phyloP scores from a whole-genome alignment of 108 stramenopile genomes.

The Nitzschia sp. region DNA sequence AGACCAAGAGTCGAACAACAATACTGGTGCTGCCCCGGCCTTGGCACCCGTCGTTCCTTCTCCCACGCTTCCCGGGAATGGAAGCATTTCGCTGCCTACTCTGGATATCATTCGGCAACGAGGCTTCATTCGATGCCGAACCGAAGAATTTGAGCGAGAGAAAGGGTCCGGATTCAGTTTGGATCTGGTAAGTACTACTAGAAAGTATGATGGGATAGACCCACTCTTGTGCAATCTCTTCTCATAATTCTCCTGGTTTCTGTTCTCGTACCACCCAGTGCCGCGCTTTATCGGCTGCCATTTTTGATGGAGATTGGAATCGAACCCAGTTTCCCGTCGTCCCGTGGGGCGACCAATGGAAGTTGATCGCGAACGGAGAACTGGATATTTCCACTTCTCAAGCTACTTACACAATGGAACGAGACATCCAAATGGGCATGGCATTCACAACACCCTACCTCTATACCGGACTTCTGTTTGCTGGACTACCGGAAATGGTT shows the following conservation, averaged over 20 bases:
- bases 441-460: slow-evolving; percentile 46
- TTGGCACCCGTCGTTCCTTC: neutral
- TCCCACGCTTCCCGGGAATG: neutral
- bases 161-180: neutral
- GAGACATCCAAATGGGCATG: slow-evolving; percentile 45
- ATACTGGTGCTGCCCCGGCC: neutral
- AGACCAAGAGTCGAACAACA: too few relatives aligned
- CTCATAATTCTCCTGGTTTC: neutral
- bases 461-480: slow-evolving; percentile 46
- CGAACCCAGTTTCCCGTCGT: neutral
- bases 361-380: neutral
- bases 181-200: slow-evolving; percentile 10
- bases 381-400: slow-evolving; percentile 28
- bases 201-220: neutral
- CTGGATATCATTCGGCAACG: slow-evolving; percentile 12
- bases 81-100: neutral
- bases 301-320: neutral
- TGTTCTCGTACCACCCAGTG: neutral
- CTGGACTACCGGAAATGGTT: slow-evolving; percentile 30
- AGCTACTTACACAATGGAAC: slow-evolving; percentile 23
- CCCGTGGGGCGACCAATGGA: neutral
- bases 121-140: slow-evolving; percentile 24
- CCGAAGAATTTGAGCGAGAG: neutral
- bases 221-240: neutral
- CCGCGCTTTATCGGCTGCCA: slow-evolving; percentile 2